Conservation (phyloP, 176 grass and related monocot species). For the Zizania latifolia region DNA sequence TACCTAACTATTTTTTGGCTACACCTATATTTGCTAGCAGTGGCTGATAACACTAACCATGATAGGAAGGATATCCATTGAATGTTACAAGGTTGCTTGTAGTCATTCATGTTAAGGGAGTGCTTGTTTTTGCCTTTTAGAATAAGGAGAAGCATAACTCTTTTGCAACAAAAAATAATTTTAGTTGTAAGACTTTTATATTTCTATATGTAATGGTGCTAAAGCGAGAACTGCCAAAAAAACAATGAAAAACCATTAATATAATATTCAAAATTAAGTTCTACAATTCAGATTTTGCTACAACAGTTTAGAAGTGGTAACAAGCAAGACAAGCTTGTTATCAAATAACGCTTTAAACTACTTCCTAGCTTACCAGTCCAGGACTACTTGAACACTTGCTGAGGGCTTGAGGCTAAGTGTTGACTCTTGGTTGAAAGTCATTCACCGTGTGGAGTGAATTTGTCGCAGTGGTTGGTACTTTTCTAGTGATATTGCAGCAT, state of each 20-base stretch:
- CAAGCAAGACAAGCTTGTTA: too few species aligned
- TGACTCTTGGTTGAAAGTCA: neutral
- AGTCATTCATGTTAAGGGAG: neutral
- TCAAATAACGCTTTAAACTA: neutral
- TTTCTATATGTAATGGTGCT: too few species aligned
- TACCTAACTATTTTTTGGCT: too few species aligned
- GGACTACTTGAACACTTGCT: slow-evolving; percentile 11
- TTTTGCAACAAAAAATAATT: too few species aligned
- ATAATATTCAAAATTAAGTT: too few species aligned
- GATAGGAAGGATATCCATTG: neutral
- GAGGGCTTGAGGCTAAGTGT: neutral
- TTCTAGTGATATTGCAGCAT: neutral
- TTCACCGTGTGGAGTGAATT: neutral
- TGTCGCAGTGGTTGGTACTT: neutral
- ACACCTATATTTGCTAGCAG: slow-evolving; percentile 3
- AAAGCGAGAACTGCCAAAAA: too few species aligned
- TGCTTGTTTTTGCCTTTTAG: too few species aligned
- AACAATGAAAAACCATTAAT: too few species aligned
- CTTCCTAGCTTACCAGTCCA: neutral
- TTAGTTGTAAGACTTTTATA: too few species aligned
- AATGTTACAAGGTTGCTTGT: neutral
- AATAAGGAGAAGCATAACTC: too few species aligned
- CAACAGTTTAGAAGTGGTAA: too few species aligned
- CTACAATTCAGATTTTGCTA: too few species aligned
- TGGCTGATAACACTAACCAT: neutral